Conservation (phyloP, 306 rosid genomes). For the Senna tora region DNA sequence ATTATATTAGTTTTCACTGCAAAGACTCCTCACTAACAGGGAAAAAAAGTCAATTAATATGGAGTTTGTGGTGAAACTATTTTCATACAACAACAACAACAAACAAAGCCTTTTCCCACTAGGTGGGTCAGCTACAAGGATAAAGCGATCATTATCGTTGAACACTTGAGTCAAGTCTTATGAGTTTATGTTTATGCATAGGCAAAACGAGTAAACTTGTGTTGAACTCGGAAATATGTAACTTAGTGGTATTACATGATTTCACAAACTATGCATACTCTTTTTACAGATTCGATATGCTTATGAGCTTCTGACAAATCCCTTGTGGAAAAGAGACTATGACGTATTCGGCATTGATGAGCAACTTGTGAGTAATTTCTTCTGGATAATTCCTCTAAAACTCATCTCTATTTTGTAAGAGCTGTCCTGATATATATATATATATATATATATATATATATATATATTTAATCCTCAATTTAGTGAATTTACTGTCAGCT, state of each 20-base stretch:
- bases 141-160: too few relatives aligned
- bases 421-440: constrained; percentile 17
- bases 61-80: constrained; percentile 2
- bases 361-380: constrained; percentile 65
- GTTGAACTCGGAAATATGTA: too few relatives aligned
- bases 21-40: constrained; percentile 11
- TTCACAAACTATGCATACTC: neutral
- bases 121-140: too few relatives aligned
- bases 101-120: too few relatives aligned
- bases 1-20: neutral
- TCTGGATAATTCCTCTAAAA: constrained; percentile 21
- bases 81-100: too few relatives aligned
- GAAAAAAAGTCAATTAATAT: neutral
- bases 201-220: too few relatives aligned
- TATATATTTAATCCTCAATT: constrained; percentile 12
- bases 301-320: constrained; percentile 82
- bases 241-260: constrained; percentile 12
- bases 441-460: constrained; percentile 10
- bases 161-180: too few relatives aligned
- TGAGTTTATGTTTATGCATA: too few relatives aligned
- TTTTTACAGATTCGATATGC: constrained; percentile 82
- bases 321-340: constrained; percentile 81
- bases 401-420: constrained; percentile 1
- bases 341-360: constrained; percentile 82
- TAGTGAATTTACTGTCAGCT: constrained; percentile 24